A percentile compares a stretch with the other conserved stretches of the same genome.
phyloP scores from a whole-genome alignment of 1,284 basidiomycete species.

The Pseudomicrostroma phylloplanum region DNA sequence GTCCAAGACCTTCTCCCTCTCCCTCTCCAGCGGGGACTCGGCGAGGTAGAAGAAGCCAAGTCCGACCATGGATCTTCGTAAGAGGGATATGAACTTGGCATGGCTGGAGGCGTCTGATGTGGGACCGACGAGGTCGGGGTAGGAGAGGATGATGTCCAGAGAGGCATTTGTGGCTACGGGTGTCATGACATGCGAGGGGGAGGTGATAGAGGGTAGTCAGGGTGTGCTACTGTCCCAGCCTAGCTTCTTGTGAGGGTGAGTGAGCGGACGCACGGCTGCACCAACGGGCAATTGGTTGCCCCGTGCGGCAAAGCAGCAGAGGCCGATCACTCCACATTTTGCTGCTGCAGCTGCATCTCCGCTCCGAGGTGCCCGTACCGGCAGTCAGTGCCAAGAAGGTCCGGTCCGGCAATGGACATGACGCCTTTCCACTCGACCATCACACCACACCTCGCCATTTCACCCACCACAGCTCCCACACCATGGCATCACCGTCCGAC shows the following conservation, averaged over 20 bases:
- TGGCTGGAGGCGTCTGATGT: background rate
- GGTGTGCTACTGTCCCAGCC: no score
- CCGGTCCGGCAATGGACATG: no score
- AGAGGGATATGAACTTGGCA: constrained; percentile 19
- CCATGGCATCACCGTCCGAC: constrained; percentile 1
- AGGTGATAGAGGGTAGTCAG: no score
- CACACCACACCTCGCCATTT: background rate
- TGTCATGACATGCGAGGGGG: background rate
- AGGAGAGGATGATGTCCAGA: background rate
- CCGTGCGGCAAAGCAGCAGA: no score
- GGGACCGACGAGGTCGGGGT: background rate
- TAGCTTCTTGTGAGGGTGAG: no score
- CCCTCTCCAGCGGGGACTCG: constrained; percentile 20
- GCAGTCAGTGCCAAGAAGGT: no score
- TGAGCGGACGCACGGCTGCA: no score
- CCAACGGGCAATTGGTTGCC: no score
- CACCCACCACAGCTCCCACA: background rate
- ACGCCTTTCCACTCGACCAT: no score
- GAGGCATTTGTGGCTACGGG: background rate
- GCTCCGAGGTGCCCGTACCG: no score
- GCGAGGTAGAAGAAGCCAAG: constrained; percentile 40
- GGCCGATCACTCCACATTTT: no score
- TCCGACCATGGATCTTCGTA: constrained; percentile 27
- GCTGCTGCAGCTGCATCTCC: no score
- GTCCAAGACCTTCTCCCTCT: background rate